A percentile compares a stretch with the other conserved stretches of the same genome.
phyloP scores from a whole-genome alignment of 768 basidiomycete species.

The Termitomyces sp. region DNA sequence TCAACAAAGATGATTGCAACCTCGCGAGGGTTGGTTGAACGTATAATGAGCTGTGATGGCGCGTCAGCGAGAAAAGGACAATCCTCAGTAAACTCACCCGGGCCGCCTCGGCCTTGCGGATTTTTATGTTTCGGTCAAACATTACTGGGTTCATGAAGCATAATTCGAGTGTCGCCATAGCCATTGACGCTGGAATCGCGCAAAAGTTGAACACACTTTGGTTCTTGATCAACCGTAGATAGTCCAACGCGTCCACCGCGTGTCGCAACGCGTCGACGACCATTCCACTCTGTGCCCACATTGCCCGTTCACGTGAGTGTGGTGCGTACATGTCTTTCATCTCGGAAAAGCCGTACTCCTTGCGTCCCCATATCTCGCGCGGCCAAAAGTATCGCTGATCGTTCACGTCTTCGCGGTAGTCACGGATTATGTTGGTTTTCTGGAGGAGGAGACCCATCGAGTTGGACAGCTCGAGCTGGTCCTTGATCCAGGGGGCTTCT shows the following conservation, averaged over 20 bases:
- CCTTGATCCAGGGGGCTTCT: conserved; percentile 66
- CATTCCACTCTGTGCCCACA: conserved; percentile 86
- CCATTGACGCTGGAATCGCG: conserved; percentile 93
- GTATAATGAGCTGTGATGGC: conserved; percentile 73
- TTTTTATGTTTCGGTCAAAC: conserved; percentile 89
- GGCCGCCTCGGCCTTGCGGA: conserved; percentile 88
- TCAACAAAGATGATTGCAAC: conserved; percentile 86
- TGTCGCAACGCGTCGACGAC: conserved; percentile 84
- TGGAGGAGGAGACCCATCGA: conserved; percentile 95
- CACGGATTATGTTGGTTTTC: conserved; percentile 97
- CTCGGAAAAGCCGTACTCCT: conserved; percentile 61
- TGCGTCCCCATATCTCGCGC: conserved; percentile 77
- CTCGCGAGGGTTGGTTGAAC: conserved; percentile 86
- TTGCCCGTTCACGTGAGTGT: conserved; percentile 56
- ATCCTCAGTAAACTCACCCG: conserved; percentile 37
- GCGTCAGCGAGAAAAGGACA: background rate
- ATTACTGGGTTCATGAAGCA: conserved; percentile 93
- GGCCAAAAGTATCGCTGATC: conserved; percentile 92
- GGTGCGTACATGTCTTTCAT: conserved; percentile 63
- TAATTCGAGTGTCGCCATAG: conserved; percentile 85
- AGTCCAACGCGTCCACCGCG: conserved; percentile 82
- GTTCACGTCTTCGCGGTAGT: conserved; percentile 88
- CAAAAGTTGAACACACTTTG: conserved; percentile 96
- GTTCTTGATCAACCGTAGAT: conserved; percentile 79
- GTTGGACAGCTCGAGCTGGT: conserved; percentile 85